Evolutionary conservation across 2,329 filamentous ascomycete species (phyloP).

Genomic region (Xylariaceae sp.): DNA sequence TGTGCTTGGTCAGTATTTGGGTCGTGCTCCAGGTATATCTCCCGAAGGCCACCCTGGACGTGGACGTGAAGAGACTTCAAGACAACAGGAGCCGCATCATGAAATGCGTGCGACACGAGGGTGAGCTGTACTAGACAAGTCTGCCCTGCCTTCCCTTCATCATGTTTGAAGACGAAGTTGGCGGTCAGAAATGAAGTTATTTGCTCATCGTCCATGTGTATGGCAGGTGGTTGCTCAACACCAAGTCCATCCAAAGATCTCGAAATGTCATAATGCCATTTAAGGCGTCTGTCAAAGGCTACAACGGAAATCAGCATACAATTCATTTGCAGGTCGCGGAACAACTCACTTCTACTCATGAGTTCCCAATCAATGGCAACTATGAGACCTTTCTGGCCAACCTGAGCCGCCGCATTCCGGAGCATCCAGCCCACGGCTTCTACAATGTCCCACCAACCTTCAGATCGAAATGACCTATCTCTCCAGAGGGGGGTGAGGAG

Average conservation of each 20-base stretch:
- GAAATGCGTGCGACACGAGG: slow-evolving; percentile 53
- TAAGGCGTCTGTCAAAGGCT: slow-evolving; percentile 52
- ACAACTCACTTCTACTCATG: slow-evolving; percentile 50
- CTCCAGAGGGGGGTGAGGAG: slow-evolving; percentile 57
- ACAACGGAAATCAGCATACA: slow-evolving; percentile 11
- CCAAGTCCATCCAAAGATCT: slow-evolving; percentile 51
- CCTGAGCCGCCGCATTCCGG: slow-evolving; percentile 51
- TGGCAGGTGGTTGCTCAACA: slow-evolving; percentile 41
- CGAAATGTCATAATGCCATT: slow-evolving; percentile 60
- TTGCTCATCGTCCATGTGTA: slow-evolving; percentile 49
- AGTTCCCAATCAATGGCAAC: slow-evolving; percentile 64
- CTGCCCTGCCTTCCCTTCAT: slow-evolving; percentile 60
- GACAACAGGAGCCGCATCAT: slow-evolving; percentile 47
- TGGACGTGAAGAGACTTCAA: slow-evolving; percentile 50
- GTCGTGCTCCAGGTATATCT: slow-evolving; percentile 49
- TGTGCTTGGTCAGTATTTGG: slow-evolving; percentile 9
- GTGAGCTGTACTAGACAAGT: slow-evolving; percentile 54
- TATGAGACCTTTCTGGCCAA: slow-evolving; percentile 51
- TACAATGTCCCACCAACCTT: slow-evolving; percentile 57
- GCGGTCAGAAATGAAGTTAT: slow-evolving; percentile 51
- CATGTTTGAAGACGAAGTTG: slow-evolving; percentile 54
- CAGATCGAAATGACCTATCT: slow-evolving; percentile 50
- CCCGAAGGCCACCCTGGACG: slow-evolving; percentile 56
- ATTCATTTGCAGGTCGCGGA: neutral
- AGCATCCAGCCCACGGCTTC: slow-evolving; percentile 61